These are phyloP conservation scores for Tilletia indica DNA, from an alignment of 1,284 basidiomycete species.

Conservation along the genomic window DNA sequence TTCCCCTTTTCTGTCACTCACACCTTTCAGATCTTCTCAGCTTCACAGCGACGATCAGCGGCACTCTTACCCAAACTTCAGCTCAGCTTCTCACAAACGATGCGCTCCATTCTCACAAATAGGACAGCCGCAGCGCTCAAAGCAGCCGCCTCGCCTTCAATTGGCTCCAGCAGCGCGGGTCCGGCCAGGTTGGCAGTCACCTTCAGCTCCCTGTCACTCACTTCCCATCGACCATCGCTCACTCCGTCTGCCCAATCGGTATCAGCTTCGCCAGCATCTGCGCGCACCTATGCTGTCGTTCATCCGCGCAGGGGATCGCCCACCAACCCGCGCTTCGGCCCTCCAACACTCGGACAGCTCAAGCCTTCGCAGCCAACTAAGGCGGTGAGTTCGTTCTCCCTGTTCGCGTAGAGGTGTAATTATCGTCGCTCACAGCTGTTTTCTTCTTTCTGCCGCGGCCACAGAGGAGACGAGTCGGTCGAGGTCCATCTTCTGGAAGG, in stretches of 20 bases:
- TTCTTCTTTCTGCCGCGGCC: neutral
- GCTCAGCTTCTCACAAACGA: neutral
- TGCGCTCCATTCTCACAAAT: neutral
- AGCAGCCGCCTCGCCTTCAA: too few species aligned
- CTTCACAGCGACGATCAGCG: too few species aligned
- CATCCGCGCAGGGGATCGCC: neutral
- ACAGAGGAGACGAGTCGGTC: conserved; percentile 84
- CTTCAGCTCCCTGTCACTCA: neutral
- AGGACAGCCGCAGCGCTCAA: neutral
- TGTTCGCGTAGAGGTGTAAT: neutral
- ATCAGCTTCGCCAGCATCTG: neutral
- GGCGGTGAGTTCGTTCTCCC: neutral
- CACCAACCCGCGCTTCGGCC: neutral
- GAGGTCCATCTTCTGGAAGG: conserved; percentile 84
- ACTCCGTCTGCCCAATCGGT: too few species aligned
- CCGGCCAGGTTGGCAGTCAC: neutral
- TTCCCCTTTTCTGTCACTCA: too few species aligned
- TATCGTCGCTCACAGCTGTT: neutral
- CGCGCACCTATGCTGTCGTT: neutral
- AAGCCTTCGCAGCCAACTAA: conserved; percentile 11
- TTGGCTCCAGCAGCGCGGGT: neutral
- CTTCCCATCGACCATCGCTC: too few species aligned
- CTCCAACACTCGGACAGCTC: conserved; percentile 3
- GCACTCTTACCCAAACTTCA: too few species aligned
- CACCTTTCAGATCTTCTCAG: too few species aligned